Percentiles rank a stretch among this genome's conserved stretches.
Evolutionary conservation across 225 moss, liverwort and hornwort species (phyloP).

Genomic region (Ulota crispa): DNA sequence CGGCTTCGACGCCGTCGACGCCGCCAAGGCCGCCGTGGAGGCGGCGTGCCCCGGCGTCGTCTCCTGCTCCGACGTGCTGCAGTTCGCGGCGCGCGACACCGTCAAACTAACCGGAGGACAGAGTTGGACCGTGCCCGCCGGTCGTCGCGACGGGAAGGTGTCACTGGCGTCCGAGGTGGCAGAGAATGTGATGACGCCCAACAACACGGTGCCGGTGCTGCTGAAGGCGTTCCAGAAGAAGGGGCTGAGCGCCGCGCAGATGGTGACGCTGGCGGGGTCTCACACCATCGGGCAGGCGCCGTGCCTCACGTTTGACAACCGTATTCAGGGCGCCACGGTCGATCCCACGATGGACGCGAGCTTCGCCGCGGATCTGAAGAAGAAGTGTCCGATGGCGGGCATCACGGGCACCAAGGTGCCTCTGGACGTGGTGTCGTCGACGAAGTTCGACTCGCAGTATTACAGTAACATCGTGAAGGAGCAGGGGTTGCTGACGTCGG

Average conservation of each 20-base stretch:
- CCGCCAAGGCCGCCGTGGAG: slow-evolving; percentile 66
- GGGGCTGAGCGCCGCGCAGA: slow-evolving; percentile 56
- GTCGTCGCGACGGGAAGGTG: slow-evolving; percentile 55
- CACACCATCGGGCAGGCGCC: slow-evolving; percentile 33
- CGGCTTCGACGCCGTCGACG: slow-evolving; percentile 45
- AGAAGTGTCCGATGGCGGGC: slow-evolving; percentile 18
- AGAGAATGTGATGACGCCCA: slow-evolving; percentile 38
- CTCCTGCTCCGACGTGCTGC: slow-evolving; percentile 67
- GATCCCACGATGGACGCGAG: slow-evolving; percentile 22
- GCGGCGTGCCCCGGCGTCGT: slow-evolving; percentile 55
- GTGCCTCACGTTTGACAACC: slow-evolving; percentile 12
- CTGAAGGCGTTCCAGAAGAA: slow-evolving; percentile 44
- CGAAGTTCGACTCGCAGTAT: slow-evolving; percentile 36
- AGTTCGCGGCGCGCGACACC: slow-evolving; percentile 44
- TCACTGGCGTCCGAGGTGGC: slow-evolving; percentile 54
- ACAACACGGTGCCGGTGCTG: slow-evolving; percentile 38
- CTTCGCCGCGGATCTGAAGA: slow-evolving; percentile 19
- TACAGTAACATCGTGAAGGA: slow-evolving; percentile 28
- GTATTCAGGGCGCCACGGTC: slow-evolving; percentile 10
- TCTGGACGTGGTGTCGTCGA: slow-evolving; percentile 22
- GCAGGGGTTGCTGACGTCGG: slow-evolving; percentile 35
- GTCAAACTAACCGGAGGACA: slow-evolving; percentile 46
- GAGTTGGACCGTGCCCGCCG: slow-evolving; percentile 52
- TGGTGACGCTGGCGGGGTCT: slow-evolving; percentile 54
- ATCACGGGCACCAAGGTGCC: neutral